Evolutionary conservation across 177 flowering plant genomes (phyloP).

Genomic region (Vitis hybrid): DNA sequence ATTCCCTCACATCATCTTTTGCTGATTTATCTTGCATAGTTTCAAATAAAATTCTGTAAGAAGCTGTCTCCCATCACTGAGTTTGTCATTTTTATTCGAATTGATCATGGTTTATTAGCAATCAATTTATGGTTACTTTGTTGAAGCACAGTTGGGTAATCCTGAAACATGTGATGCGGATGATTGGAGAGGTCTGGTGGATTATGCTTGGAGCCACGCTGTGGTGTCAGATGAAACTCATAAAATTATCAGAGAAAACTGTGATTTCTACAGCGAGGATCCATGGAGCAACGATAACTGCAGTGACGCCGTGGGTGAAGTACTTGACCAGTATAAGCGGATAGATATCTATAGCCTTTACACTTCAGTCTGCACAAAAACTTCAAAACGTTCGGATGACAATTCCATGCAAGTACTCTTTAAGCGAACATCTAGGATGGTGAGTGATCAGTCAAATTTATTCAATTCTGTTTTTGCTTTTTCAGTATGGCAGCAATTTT

Average conservation of each 20-base stretch:
- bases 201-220: constrained; percentile 98
- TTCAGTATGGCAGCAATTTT: too few species aligned
- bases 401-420: constrained; percentile 24
- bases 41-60: too few species aligned
- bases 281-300: constrained; percentile 66
- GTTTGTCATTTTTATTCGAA: too few species aligned
- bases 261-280: constrained; percentile 65
- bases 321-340: constrained; percentile 62
- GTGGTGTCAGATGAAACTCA: constrained; percentile 90
- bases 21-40: too few species aligned
- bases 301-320: constrained; percentile 52
- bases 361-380: constrained; percentile 53
- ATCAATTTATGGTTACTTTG: not conserved
- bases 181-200: constrained; percentile 85
- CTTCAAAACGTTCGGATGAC: constrained; percentile 25
- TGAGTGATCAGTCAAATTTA: constrained; percentile 14
- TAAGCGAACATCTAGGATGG: constrained; percentile 45
- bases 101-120: too few species aligned
- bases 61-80: too few species aligned
- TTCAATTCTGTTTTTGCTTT: too few species aligned
- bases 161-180: constrained; percentile 84
- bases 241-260: constrained; percentile 43
- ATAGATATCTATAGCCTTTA: constrained; percentile 90
- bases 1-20: not conserved
- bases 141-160: constrained; percentile 68